Evolutionary conservation across 306 rosid genomes (phyloP).

Genomic region (Malus orientalis): DNA sequence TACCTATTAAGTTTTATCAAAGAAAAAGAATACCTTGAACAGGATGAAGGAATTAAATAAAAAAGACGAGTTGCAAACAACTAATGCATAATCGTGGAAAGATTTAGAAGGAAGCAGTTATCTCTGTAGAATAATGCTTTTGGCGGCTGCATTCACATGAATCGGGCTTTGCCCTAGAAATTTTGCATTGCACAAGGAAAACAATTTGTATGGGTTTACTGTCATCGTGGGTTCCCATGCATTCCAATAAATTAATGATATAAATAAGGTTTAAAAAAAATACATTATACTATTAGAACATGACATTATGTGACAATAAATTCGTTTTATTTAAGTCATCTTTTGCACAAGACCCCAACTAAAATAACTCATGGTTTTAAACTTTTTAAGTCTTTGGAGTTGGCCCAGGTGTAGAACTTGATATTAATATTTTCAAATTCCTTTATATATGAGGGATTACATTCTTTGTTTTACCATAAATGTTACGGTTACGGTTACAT

Average conservation of each 20-base stretch:
- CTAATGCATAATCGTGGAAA: background rate
- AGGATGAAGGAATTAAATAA: background rate
- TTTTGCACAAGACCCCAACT: background rate
- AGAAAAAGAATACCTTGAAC: slow-evolving; percentile 34
- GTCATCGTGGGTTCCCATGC: too few relatives aligned
- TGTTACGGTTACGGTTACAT: too few relatives aligned
- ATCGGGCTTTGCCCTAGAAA: background rate
- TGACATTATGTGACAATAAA: accelerated
- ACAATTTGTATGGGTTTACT: background rate
- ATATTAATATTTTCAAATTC: background rate
- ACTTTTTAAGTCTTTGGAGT: background rate
- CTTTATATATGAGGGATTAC: background rate
- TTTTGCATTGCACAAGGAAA: background rate
- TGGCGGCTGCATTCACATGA: background rate
- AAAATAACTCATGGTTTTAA: too few relatives aligned
- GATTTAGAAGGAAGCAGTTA: background rate
- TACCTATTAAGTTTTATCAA: slow-evolving; percentile 4
- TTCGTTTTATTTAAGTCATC: background rate
- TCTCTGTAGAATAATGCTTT: background rate
- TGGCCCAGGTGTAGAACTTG: background rate
- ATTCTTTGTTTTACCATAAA: background rate
- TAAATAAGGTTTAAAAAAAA: too few relatives aligned
- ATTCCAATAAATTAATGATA: too few relatives aligned
- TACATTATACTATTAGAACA: too few relatives aligned
- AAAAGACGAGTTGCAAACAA: slow-evolving; percentile 25